A percentile compares a stretch with the other conserved stretches of the same genome.
These are phyloP conservation scores for Yamadazyma sp. DNA, from an alignment of 1,139 yeast species.

Conservation along the genomic window DNA sequence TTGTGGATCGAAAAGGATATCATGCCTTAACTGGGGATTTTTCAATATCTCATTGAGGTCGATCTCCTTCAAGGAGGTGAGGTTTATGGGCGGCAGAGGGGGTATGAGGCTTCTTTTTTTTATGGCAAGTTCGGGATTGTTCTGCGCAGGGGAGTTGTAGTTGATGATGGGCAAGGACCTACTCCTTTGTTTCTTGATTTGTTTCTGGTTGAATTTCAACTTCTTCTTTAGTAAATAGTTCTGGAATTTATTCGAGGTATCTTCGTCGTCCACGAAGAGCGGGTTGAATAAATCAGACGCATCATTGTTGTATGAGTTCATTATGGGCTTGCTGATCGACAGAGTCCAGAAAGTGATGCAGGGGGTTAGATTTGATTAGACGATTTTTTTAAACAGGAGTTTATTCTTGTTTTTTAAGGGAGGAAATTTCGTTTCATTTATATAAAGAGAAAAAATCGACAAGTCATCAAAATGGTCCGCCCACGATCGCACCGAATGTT, in stretches of 20 bases:
- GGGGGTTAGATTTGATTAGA: too few species aligned
- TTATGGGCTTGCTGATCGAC: background rate
- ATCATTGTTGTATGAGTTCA: constrained; percentile 13
- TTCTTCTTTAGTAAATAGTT: constrained; percentile 15
- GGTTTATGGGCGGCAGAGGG: constrained; percentile 77
- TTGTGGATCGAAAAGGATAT: constrained; percentile 88
- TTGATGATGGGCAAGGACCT: constrained; percentile 46
- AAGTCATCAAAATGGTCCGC: background rate
- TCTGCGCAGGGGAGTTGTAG: constrained; percentile 17
- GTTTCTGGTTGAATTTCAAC: constrained; percentile 17
- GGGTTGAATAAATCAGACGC: constrained; percentile 12
- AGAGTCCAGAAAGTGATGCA: too few species aligned
- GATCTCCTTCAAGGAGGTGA: constrained; percentile 80
- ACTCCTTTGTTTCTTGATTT: constrained; percentile 41
- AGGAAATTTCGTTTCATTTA: constrained; percentile 3
- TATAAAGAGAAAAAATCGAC: background rate
- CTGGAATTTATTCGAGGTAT: constrained; percentile 13
- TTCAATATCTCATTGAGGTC: constrained; percentile 86
- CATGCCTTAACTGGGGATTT: constrained; percentile 92
- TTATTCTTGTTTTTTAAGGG: background rate
- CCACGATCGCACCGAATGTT: background rate
- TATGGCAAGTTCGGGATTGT: constrained; percentile 15
- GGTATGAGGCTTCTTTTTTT: constrained; percentile 21
- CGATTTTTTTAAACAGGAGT: background rate
- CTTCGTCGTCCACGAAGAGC: constrained; percentile 12